Evolutionary conservation across 169 alveolate species (phyloP).

Genomic region (Eimeria sp.): DNA sequence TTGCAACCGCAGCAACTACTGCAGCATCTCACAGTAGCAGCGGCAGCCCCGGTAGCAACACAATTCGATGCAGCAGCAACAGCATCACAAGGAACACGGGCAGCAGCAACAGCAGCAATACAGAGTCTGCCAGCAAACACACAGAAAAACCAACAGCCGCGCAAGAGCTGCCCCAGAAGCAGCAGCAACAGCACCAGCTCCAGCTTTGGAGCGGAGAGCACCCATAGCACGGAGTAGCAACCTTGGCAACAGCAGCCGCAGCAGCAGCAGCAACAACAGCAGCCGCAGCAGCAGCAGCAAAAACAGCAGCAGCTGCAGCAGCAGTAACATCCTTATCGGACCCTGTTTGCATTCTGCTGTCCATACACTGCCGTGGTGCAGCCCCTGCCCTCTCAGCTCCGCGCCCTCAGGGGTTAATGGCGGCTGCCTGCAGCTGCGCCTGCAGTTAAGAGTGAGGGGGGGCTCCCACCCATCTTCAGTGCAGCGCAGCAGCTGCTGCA

Average conservation of each 20-base stretch:
- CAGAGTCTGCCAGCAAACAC: not conserved
- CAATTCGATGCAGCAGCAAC: not conserved
- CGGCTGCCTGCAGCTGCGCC: conserved; percentile 44
- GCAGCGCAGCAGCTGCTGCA: conserved; percentile 33
- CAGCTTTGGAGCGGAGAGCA: not conserved
- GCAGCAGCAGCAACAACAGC: conserved; percentile 19
- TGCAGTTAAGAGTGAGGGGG: conserved; percentile 21
- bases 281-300: not conserved
- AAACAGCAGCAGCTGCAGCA: conserved; percentile 6
- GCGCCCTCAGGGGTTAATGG: conserved; percentile 25
- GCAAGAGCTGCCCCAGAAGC: not conserved
- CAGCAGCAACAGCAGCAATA: not conserved
- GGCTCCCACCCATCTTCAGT: conserved; percentile 38
- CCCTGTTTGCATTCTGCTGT: conserved; percentile 29
- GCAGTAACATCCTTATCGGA: conserved; percentile 14
- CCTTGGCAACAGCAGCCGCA: conserved; percentile 5
- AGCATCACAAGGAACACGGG: not conserved
- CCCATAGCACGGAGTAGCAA: not conserved
- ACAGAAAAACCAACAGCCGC: not conserved
- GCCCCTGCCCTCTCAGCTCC: conserved; percentile 22
- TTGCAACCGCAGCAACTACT: not conserved
- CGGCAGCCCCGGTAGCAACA: not conserved
- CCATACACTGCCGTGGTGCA: conserved; percentile 60
- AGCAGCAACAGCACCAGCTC: not conserved
- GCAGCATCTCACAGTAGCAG: not conserved